phyloP scores from a whole-genome alignment of 768 basidiomycete species.

The Mycena sanguinolenta region DNA sequence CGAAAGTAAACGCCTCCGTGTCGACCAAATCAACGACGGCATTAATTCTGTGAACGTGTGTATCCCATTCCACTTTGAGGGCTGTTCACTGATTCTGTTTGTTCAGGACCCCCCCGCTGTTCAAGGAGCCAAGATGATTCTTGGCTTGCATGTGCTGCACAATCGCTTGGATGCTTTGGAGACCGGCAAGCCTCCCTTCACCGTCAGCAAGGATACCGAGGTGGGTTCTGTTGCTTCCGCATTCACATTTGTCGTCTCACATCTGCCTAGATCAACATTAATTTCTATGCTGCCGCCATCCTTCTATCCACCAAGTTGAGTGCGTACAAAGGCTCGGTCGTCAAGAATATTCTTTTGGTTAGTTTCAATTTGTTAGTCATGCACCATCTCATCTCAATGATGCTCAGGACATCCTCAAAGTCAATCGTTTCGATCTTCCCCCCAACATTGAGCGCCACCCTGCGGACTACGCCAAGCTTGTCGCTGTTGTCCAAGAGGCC shows the following conservation, averaged over 20 bases:
- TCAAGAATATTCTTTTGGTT: slow-evolving; percentile 6
- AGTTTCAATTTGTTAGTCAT: not conserved
- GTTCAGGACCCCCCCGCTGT: not conserved
- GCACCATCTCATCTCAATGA: not conserved
- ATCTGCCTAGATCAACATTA: not conserved
- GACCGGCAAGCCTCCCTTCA: not conserved
- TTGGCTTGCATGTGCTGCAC: not conserved
- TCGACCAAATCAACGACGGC: slow-evolving; percentile 12
- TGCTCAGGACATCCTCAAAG: not conserved
- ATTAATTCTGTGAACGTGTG: not conserved
- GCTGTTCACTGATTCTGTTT: not conserved
- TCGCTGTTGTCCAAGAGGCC: not conserved
- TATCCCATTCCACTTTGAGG: not conserved
- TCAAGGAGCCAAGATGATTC: slow-evolving; percentile 4
- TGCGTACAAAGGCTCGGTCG: slow-evolving; percentile 2
- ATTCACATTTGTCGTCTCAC: not conserved
- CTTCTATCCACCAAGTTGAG: slow-evolving; percentile 10
- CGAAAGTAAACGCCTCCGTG: not conserved
- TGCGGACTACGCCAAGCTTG: not conserved
- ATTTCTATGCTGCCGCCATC: slow-evolving; percentile 2
- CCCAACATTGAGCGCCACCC: not conserved
- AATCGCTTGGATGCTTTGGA: slow-evolving; percentile 2
- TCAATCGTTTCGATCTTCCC: not conserved
- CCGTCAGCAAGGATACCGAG: not conserved
- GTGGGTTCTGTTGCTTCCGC: not conserved